A percentile compares a stretch with the other conserved stretches of the same genome.
These are phyloP conservation scores for Phyllostachys edulis DNA, from an alignment of 176 grass and related monocot species.

Conservation along the genomic window DNA sequence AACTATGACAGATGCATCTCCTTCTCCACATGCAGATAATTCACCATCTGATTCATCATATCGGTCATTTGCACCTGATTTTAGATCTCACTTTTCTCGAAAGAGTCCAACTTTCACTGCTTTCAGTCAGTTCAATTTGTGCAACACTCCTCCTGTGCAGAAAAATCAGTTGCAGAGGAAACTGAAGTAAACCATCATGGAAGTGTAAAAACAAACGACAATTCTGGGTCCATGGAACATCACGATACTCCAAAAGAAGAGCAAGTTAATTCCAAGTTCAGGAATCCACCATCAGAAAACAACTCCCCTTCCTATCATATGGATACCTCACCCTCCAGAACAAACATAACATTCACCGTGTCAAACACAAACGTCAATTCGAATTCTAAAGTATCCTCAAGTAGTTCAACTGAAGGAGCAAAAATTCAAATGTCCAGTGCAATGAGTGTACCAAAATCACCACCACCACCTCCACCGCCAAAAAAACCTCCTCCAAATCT, in stretches of 20 bases:
- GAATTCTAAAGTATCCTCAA: constrained; percentile 2
- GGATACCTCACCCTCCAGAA: constrained; percentile 1
- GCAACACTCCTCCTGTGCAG: background rate
- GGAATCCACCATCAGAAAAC: background rate
- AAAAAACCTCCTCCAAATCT: constrained; percentile 21
- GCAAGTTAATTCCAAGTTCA: background rate
- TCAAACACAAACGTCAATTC: background rate
- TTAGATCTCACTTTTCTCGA: constrained; percentile 2
- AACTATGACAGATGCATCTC: background rate
- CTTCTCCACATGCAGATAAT: background rate
- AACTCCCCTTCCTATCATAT: background rate
- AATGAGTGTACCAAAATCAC: constrained; percentile 18
- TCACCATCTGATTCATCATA: constrained; percentile 41
- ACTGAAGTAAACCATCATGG: constrained; percentile 6
- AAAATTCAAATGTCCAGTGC: constrained; percentile 1
- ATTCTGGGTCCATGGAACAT: background rate
- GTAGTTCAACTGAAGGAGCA: background rate
- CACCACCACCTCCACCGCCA: constrained; percentile 49
- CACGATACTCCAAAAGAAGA: background rate
- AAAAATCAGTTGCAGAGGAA: background rate
- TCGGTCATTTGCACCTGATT: constrained; percentile 42
- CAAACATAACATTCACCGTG: background rate
- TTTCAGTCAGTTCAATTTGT: background rate
- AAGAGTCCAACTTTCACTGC: background rate
- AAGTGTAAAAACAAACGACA: background rate